phyloP scores from a whole-genome alignment of 495 filamentous ascomycete species.

The Pyronema omphalodes region DNA sequence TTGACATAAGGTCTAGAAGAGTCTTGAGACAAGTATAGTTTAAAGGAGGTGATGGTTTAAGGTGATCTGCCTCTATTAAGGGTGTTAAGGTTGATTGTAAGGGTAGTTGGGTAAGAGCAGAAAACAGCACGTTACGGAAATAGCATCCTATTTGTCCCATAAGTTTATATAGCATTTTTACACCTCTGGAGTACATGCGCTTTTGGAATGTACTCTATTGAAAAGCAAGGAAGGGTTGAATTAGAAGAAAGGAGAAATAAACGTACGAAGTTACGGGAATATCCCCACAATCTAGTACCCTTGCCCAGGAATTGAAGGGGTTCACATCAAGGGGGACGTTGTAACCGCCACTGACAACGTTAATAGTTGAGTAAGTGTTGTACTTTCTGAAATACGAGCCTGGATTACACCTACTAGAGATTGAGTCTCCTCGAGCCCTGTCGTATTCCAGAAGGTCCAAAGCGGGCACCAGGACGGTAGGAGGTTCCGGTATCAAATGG shows the following conservation, averaged over 20 bases:
- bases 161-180: too few species aligned
- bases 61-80: too few species aligned
- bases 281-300: conserved; percentile 58
- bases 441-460: conserved; percentile 64
- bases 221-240: too few species aligned
- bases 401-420: conserved; percentile 15
- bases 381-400: neutral
- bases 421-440: conserved; percentile 42
- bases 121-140: too few species aligned
- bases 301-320: conserved; percentile 46
- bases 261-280: conserved; percentile 45
- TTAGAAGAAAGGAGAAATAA: neutral
- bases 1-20: too few species aligned
- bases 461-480: conserved; percentile 66
- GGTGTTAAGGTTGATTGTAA: too few species aligned
- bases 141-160: too few species aligned
- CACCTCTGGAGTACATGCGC: too few species aligned
- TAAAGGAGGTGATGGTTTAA: too few species aligned
- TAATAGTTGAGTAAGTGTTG: neutral
- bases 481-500: conserved; percentile 47
- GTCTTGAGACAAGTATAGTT: too few species aligned
- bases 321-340: conserved; percentile 33
- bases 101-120: too few species aligned
- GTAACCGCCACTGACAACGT: conserved; percentile 26
- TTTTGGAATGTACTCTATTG: too few species aligned